These are phyloP conservation scores for Scutellaria galericulata DNA, from an alignment of 257 asterid genomes.

Conservation along the genomic window DNA sequence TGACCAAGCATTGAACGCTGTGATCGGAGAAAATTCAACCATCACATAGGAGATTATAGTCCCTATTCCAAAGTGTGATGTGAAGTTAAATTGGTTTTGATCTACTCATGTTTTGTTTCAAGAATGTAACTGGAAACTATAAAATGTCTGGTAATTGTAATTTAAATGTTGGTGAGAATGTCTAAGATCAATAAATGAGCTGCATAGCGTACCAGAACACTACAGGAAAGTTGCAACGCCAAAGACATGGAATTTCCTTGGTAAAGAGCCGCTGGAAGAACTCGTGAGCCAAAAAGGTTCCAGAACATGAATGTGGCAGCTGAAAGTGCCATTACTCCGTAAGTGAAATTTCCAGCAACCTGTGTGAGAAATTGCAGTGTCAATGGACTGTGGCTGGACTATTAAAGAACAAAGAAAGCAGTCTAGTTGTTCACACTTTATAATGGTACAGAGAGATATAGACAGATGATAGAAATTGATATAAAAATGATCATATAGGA, in stretches of 20 bases:
- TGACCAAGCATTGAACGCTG: neutral
- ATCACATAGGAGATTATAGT: conserved; percentile 14
- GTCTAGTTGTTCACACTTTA: no score
- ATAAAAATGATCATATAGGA: no score
- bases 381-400: conserved; percentile 22
- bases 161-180: conserved; percentile 21
- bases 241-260: conserved; percentile 90
- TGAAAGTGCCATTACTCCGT: conserved; percentile 96
- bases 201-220: conserved; percentile 78
- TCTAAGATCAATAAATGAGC: conserved; percentile 28
- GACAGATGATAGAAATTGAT: no score
- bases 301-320: conserved; percentile 98
- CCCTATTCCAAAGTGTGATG: neutral
- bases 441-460: no score
- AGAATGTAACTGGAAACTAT: conserved; percentile 17
- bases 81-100: conserved; percentile 31
- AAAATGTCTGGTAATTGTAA: conserved; percentile 6
- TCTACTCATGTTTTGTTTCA: conserved; percentile 17
- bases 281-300: conserved; percentile 77
- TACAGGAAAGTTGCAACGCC: conserved; percentile 99
- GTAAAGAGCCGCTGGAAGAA: conserved; percentile 85
- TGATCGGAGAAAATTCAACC: neutral
- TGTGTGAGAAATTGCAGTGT: conserved; percentile 40
- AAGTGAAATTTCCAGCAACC: conserved; percentile 98
- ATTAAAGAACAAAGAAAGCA: no score